These are phyloP conservation scores for Naumovozyma castellii DNA, from an alignment of 805 yeast species.

Conservation along the genomic window DNA sequence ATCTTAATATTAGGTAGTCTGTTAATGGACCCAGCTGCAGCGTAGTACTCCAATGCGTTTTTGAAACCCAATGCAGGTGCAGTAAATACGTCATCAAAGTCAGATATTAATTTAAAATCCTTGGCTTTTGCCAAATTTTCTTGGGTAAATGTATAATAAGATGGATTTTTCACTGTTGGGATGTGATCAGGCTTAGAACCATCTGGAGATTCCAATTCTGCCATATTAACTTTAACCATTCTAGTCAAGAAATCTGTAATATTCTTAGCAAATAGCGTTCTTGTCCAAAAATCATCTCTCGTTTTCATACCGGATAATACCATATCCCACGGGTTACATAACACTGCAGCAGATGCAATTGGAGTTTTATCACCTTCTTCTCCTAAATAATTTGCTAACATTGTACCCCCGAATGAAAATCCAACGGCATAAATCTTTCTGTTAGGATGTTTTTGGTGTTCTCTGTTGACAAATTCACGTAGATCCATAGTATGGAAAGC, in stretches of 20 bases:
- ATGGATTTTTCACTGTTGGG: conserved; percentile 14
- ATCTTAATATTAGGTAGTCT: conserved; percentile 48
- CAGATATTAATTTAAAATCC: conserved; percentile 35
- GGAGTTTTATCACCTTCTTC: conserved; percentile 48
- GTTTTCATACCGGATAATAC: conserved; percentile 42
- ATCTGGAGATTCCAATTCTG: conserved; percentile 17
- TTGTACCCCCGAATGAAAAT: conserved; percentile 63
- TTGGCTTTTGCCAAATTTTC: conserved; percentile 31
- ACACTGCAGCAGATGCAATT: conserved; percentile 47
- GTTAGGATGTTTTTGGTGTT: conserved; percentile 45
- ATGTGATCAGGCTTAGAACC: conserved; percentile 9
- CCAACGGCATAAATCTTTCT: conserved; percentile 61
- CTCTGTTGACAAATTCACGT: conserved; percentile 44
- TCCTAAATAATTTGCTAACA: conserved; percentile 58
- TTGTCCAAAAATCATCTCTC: conserved; percentile 32
- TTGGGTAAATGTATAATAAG: conserved; percentile 21
- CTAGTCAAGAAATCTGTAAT: conserved; percentile 35
- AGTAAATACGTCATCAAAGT: conserved; percentile 56
- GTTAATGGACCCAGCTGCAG: conserved; percentile 54
- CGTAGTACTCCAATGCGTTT: conserved; percentile 51
- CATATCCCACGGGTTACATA: conserved; percentile 71
- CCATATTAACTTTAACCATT: conserved; percentile 37
- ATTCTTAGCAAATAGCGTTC: conserved; percentile 34
- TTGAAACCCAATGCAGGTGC: conserved; percentile 54
- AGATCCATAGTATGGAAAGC: conserved; percentile 66